Base-by-base conservation (phyloP, 2,329 filamentous ascomycete genomes). In the Sporothrix humicola region DNA sequence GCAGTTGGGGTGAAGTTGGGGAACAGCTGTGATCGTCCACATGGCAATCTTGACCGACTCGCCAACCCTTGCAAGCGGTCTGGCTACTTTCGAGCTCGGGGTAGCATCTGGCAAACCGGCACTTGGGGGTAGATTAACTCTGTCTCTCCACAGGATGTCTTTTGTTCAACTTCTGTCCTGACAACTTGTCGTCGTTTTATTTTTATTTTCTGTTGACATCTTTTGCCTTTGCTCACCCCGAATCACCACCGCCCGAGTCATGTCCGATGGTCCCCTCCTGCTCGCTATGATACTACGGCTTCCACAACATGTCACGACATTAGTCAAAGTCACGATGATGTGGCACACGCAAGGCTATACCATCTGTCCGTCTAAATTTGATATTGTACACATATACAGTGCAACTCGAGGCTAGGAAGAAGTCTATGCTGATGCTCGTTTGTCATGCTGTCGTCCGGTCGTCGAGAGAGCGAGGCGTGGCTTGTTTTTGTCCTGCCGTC, bases 311-410 rank as follows among this genome's bases (percentile, higher is more conserved):
- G 3, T n/a, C 69, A 59, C 46, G 31, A 54, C n/a, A 17, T 8
- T 10, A 31, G 31, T 20, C 31, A 20, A 42, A 23, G 10, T 46
- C 20, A 63, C 42, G 23, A 72, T 15, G 12, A 66, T 23, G 42
- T 17, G 46, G 13, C 59, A 66, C 61, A 65, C 15, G 1, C 15
- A 10, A 54, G 26, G 59, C 56, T 42, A 72, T 74, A 65, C 72
- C 72, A 72, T 61, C 69, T 68, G 65, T 71, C 74, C 82, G 81
- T 87, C 84, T 86, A 86, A 82, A 83, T 81, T 82, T 73, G 31
- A 73, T 86, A 86, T 85, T 85, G 83, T 87, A 87, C 85, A 87
- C 82, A 83, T 85, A 83, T 85, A 85, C 83, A 86, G 81, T 81
- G 77, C 78, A 76, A 61, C 69, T 72, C 78, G 79, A 80, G 80